These are phyloP conservation scores for Carpinus viminea DNA, from an alignment of 306 rosid genomes.

Conservation along the genomic window DNA sequence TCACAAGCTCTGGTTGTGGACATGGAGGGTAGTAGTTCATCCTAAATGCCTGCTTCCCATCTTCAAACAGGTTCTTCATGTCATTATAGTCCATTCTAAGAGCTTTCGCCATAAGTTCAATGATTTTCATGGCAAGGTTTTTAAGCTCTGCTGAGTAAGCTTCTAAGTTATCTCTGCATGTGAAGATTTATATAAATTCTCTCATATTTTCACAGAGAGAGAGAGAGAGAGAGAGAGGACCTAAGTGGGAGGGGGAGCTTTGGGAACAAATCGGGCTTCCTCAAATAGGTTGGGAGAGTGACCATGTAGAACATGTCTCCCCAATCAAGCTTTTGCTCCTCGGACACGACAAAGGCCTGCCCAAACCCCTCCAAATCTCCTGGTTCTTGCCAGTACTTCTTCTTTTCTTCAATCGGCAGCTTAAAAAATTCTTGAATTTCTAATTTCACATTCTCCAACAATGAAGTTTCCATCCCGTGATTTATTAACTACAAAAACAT, in stretches of 20 bases:
- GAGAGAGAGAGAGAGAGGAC: neutral
- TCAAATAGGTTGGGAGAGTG: conserved; percentile 1
- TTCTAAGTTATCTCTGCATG: conserved; percentile 30
- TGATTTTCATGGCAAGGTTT: conserved; percentile 20
- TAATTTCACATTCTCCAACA: conserved; percentile 31
- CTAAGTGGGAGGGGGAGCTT: conserved; percentile 27
- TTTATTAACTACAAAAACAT: conserved; percentile 24
- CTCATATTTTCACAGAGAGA: no score
- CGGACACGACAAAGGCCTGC: conserved; percentile 14
- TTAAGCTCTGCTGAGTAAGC: conserved; percentile 25
- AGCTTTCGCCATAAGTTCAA: conserved; percentile 25
- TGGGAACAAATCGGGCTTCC: conserved; percentile 33
- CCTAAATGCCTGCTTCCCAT: conserved; percentile 30
- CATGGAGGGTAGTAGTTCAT: conserved; percentile 52
- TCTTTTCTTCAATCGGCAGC: conserved; percentile 31
- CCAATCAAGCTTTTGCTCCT: conserved; percentile 15
- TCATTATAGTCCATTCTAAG: conserved; percentile 22
- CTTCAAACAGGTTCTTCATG: conserved; percentile 29
- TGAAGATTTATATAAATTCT: no score
- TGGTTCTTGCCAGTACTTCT: conserved; percentile 22
- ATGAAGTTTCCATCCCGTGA: conserved; percentile 29
- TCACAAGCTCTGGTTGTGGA: conserved; percentile 38
- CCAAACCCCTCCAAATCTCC: conserved; percentile 36
- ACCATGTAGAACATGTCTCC: neutral
- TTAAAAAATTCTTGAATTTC: conserved; percentile 26